Conservation (phyloP, 2,329 filamentous ascomycete genomes). For the Dactylellina leptospora region DNA sequence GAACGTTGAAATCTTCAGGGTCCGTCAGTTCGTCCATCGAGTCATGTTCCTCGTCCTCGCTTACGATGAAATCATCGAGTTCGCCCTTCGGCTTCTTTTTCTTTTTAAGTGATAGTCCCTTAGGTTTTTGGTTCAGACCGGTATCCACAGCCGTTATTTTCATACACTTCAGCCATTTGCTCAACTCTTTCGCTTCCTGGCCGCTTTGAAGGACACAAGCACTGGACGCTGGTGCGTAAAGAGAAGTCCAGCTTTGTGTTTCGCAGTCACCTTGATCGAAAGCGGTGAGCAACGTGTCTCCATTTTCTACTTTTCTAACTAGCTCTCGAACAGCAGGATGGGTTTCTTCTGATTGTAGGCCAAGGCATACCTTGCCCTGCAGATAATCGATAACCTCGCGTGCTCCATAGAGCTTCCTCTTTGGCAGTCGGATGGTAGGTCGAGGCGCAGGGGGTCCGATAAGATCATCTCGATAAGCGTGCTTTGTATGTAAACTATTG, state of each 20-base stretch:
- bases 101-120: conserved; percentile 55
- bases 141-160: conserved; percentile 80
- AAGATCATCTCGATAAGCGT: conserved; percentile 29
- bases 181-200: conserved; percentile 74
- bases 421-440: conserved; percentile 34
- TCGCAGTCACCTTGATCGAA: conserved; percentile 85
- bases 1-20: conserved; percentile 64
- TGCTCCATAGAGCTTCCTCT: conserved; percentile 22
- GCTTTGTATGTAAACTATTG: conserved; percentile 1
- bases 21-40: conserved; percentile 75
- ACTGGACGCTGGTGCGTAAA: conserved; percentile 78
- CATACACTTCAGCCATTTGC: conserved; percentile 81
- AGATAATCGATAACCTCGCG: conserved; percentile 21
- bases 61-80: conserved; percentile 80
- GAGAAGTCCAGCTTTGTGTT: conserved; percentile 76
- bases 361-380: neutral
- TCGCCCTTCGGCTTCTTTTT: conserved; percentile 71
- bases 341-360: conserved; percentile 17
- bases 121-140: conserved; percentile 62
- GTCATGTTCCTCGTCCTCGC: conserved; percentile 77
- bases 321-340: conserved; percentile 45
- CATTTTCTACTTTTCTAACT: conserved; percentile 18
- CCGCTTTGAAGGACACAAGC: conserved; percentile 78
- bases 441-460: conserved; percentile 17
- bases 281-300: conserved; percentile 68